Evolutionary conservation across 495 filamentous ascomycete species (phyloP).

Genomic region (Jackrogersella minutella): DNA sequence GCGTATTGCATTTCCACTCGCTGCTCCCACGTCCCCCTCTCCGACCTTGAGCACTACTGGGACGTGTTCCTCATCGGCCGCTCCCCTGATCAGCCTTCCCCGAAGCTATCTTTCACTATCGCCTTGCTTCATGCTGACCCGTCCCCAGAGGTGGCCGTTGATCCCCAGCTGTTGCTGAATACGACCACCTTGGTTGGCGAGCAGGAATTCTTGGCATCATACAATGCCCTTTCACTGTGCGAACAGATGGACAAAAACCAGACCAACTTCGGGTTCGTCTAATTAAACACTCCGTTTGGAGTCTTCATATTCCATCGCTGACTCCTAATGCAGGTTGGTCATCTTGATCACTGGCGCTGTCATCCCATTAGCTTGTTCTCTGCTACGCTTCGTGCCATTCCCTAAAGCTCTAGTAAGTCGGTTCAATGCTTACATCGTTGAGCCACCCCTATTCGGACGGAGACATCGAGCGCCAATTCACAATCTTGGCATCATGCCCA

Average conservation of each 20-base stretch:
- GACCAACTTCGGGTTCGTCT: slow-evolving; percentile 39
- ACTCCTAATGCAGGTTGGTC: slow-evolving; percentile 33
- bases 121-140: slow-evolving; percentile 32
- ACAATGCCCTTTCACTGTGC: slow-evolving; percentile 28
- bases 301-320: neutral
- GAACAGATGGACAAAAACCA: slow-evolving; percentile 34
- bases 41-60: slow-evolving; percentile 48
- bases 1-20: slow-evolving; percentile 50
- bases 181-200: slow-evolving; percentile 40
- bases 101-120: slow-evolving; percentile 40
- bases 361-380: slow-evolving; percentile 45
- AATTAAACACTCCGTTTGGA: neutral
- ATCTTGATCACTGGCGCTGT: slow-evolving; percentile 44
- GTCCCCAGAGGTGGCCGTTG: slow-evolving; percentile 10
- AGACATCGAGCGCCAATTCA: slow-evolving; percentile 42
- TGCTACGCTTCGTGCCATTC: slow-evolving; percentile 44
- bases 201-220: slow-evolving; percentile 28
- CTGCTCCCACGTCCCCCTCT: slow-evolving; percentile 38
- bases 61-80: slow-evolving; percentile 35
- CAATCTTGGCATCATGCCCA: slow-evolving; percentile 49
- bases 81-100: slow-evolving; percentile 24
- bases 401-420: slow-evolving; percentile 13
- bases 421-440: slow-evolving; percentile 44
- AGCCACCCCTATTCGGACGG: slow-evolving; percentile 46
- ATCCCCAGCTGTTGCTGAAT: slow-evolving; percentile 32